Conservation (phyloP, 805 yeast species). For the Ogataea wickerhamii region DNA sequence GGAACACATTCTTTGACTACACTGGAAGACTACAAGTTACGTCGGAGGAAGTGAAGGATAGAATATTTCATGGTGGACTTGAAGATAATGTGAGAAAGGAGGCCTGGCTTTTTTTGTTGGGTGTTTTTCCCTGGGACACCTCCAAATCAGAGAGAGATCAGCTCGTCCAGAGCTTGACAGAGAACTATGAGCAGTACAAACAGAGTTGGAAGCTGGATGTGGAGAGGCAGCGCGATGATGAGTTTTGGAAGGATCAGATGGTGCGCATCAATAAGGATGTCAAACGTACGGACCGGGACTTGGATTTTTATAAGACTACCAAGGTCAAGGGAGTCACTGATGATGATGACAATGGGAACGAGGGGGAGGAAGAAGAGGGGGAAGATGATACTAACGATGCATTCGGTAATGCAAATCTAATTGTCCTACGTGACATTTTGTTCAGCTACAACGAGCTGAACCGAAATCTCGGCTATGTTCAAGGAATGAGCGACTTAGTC, state of each 20-base stretch:
- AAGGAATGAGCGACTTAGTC: conserved; percentile 94
- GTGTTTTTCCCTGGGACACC: conserved; percentile 87
- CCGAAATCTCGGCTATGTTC: conserved; percentile 86
- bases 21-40: conserved; percentile 74
- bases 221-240: conserved; percentile 48
- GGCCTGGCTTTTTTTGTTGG: conserved; percentile 85
- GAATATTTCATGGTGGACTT: conserved; percentile 89
- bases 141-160: conserved; percentile 63
- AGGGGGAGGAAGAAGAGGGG: conserved; percentile 27
- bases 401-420: conserved; percentile 73
- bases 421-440: conserved; percentile 68
- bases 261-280: conserved; percentile 91
- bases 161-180: conserved; percentile 50
- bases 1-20: conserved; percentile 81
- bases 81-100: conserved; percentile 54
- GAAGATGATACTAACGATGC: conserved; percentile 53
- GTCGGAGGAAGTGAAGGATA: conserved; percentile 69
- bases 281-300: conserved; percentile 80
- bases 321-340: neutral
- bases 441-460: conserved; percentile 85
- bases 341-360: conserved; percentile 28
- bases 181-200: conserved; percentile 51
- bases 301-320: conserved; percentile 53
- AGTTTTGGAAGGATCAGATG: conserved; percentile 86
- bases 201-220: conserved; percentile 66